Conservation (phyloP, 108 stramenopile genomes). For the Skeletonema menzelii region DNA sequence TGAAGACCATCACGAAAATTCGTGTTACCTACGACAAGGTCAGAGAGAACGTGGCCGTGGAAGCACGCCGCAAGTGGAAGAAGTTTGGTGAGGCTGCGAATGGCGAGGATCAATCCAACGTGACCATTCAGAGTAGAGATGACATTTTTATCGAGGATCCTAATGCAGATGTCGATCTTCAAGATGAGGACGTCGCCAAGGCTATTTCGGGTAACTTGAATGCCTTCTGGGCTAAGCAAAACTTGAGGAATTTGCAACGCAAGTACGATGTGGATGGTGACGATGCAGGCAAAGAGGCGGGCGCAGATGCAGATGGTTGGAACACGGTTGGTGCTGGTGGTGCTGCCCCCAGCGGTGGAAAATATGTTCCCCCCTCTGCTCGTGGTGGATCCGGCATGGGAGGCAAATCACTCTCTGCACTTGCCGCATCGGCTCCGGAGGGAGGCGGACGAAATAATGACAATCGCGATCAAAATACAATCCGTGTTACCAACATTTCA, state of each 20-base stretch:
- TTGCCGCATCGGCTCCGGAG: conserved; percentile 33
- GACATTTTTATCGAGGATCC: conserved; percentile 88
- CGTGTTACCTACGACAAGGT: conserved; percentile 58
- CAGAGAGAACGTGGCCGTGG: conserved; percentile 65
- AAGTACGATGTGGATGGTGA: conserved; percentile 86
- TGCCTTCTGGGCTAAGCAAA: conserved; percentile 91
- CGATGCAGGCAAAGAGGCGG: conserved; percentile 43
- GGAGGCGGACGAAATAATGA: conserved; percentile 32
- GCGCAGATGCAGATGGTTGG: conserved; percentile 71
- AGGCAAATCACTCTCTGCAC: conserved; percentile 57
- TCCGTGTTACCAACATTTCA: conserved; percentile 98
- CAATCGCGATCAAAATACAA: conserved; percentile 92
- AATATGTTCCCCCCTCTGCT: conserved; percentile 82
- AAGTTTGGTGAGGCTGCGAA: conserved; percentile 79
- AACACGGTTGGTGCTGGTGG: conserved; percentile 67
- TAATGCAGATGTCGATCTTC: conserved; percentile 83
- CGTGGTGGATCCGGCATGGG: conserved; percentile 60
- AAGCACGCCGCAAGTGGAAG: conserved; percentile 75
- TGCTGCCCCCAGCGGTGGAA: conserved; percentile 39
- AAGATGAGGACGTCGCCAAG: conserved; percentile 81
- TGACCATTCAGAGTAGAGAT: conserved; percentile 82
- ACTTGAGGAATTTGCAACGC: conserved; percentile 79
- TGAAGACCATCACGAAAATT: conserved; percentile 82
- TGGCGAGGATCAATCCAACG: conserved; percentile 68
- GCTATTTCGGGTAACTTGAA: conserved; percentile 83